Percentiles rank a stretch among this genome's conserved stretches.
Conservation (phyloP, 1,284 basidiomycete species). For the Tilletia caries region DNA sequence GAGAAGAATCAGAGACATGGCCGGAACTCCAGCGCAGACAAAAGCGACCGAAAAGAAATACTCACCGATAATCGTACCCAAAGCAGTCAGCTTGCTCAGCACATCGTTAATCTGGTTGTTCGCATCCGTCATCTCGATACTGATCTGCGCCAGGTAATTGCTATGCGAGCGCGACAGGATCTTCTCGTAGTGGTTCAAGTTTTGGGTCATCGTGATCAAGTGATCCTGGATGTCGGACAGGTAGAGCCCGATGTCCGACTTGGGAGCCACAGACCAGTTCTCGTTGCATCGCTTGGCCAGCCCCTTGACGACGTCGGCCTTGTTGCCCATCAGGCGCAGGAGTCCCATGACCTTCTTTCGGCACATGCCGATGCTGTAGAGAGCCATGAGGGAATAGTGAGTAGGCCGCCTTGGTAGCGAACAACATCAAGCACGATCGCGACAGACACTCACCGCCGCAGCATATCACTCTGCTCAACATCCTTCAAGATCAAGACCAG, state of each 20-base stretch:
- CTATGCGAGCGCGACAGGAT: slow-evolving; percentile 97
- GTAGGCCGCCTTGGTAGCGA: too few species aligned
- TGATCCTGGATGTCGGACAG: slow-evolving; percentile 87
- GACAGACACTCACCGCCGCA: slow-evolving; percentile 55
- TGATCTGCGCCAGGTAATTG: slow-evolving; percentile 64
- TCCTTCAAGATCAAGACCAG: slow-evolving; percentile 91
- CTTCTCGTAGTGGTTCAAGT: slow-evolving; percentile 98
- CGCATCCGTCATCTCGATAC: slow-evolving; percentile 70
- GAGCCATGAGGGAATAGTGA: slow-evolving; percentile 1
- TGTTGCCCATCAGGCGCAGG: slow-evolving; percentile 91
- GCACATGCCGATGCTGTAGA: slow-evolving; percentile 87
- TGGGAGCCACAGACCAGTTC: slow-evolving; percentile 97
- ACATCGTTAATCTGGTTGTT: slow-evolving; percentile 99
- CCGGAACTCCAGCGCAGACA: not conserved
- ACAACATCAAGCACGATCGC: not conserved
- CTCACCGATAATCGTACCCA: slow-evolving; percentile 79
- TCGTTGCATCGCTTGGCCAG: slow-evolving; percentile 95
- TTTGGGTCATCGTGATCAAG: slow-evolving; percentile 99
- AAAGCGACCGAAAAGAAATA: not conserved
- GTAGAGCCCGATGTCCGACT: slow-evolving; percentile 93
- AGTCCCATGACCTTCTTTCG: slow-evolving; percentile 99
- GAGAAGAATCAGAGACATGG: not conserved
- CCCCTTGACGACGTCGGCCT: slow-evolving; percentile 98
- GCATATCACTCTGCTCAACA: slow-evolving; percentile 75
- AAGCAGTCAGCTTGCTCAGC: slow-evolving; percentile 92